A percentile compares a stretch with the other conserved stretches of the same genome.
Evolutionary conservation across 192 early-diverging fungal species (phyloP).

Genomic region (Rhizoclosmatium globosum): DNA sequence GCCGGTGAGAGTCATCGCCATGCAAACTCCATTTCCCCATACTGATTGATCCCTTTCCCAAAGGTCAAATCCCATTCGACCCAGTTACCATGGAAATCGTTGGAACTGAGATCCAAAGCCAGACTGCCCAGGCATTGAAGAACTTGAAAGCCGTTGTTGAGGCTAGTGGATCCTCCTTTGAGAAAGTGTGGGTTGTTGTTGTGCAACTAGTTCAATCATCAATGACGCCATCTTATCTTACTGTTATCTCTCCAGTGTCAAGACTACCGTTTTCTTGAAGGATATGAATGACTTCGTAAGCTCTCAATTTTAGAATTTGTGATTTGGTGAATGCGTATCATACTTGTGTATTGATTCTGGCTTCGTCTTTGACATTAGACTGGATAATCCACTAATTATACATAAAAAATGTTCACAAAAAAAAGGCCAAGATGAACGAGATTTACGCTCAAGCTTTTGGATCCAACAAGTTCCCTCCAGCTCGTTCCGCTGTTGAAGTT

Average conservation of each 20-base stretch:
- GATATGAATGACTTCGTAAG: constrained; percentile 82
- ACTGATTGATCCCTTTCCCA: no score
- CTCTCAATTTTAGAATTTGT: background rate
- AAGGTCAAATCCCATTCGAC: constrained; percentile 50
- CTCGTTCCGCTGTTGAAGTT: constrained; percentile 81
- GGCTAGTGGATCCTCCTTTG: constrained; percentile 77
- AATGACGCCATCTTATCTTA: background rate
- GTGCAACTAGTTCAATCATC: background rate
- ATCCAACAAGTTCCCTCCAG: constrained; percentile 48
- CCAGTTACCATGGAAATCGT: constrained; percentile 81
- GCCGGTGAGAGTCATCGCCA: background rate
- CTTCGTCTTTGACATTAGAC: background rate
- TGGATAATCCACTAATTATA: no score
- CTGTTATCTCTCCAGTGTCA: constrained; percentile 58
- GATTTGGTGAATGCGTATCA: background rate
- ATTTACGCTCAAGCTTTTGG: constrained; percentile 80
- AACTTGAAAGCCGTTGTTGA: constrained; percentile 89
- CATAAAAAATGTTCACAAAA: no score
- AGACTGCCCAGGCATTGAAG: constrained; percentile 75
- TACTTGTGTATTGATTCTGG: background rate
- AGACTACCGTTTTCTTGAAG: constrained; percentile 96
- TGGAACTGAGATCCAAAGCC: constrained; percentile 71
- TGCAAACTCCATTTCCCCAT: background rate
- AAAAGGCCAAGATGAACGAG: constrained; percentile 77
- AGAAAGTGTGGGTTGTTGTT: constrained; percentile 63